These are phyloP conservation scores for Tuber indicum DNA, from an alignment of 495 filamentous ascomycete genomes.

Conservation along the genomic window DNA sequence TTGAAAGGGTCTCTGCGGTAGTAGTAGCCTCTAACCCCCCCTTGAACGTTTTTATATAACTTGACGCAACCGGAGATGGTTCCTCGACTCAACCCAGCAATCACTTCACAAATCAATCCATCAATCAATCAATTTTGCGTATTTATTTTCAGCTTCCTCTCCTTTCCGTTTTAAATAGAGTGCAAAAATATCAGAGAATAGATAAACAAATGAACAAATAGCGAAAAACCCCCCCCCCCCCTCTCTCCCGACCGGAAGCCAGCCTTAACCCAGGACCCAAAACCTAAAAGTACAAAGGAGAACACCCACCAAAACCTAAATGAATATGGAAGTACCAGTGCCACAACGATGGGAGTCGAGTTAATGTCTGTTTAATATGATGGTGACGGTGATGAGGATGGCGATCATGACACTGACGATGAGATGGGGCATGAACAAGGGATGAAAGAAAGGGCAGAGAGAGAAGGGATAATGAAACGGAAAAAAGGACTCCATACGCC, in stretches of 20 bases:
- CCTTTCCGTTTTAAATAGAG: background rate
- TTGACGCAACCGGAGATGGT: background rate
- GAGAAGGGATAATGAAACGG: background rate
- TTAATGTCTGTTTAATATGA: background rate
- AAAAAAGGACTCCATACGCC: background rate
- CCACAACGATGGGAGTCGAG: background rate
- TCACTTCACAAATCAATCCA: background rate
- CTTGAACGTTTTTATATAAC: background rate
- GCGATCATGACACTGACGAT: background rate
- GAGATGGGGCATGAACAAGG: background rate
- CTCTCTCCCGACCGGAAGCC: background rate
- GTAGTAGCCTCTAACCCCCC: background rate
- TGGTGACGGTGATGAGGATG: background rate
- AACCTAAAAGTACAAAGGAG: conserved; percentile 1
- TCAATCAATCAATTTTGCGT: background rate
- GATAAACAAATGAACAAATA: background rate
- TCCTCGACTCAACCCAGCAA: background rate
- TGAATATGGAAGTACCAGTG: background rate
- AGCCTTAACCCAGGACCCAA: no score
- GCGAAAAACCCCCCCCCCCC: background rate
- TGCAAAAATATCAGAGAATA: background rate
- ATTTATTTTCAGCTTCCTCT: background rate
- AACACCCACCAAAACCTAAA: background rate
- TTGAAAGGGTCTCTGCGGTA: no score
- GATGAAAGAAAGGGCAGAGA: background rate